phyloP scores from a whole-genome alignment of 306 rosid species.

The Hippophae rhamnoides region DNA sequence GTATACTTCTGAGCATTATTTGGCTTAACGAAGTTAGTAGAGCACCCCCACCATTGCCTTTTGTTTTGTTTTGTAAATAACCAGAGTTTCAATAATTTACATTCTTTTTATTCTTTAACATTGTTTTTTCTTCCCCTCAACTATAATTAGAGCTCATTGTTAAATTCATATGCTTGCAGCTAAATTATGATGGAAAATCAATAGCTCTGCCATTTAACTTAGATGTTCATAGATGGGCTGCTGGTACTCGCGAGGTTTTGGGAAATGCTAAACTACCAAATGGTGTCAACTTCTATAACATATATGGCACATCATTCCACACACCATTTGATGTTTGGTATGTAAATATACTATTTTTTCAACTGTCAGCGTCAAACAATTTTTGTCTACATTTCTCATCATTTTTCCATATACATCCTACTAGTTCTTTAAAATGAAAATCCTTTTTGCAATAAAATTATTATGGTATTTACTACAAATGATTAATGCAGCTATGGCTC shows the following conservation, averaged over 20 bases:
- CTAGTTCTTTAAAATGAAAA: not conserved
- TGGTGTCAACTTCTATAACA: constrained; percentile 69
- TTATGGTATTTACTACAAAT: not conserved
- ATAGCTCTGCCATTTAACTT: constrained; percentile 69
- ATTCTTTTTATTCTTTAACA: not conserved
- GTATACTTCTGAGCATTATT: constrained; percentile 21
- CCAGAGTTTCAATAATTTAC: not conserved
- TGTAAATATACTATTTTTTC: constrained; percentile 23
- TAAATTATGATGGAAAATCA: constrained; percentile 50
- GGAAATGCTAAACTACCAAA: constrained; percentile 59
- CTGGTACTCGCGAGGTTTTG: constrained; percentile 53
- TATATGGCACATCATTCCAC: constrained; percentile 67
- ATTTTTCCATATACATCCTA: not conserved
- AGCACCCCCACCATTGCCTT: not conserved
- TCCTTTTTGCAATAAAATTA: constrained; percentile 12
- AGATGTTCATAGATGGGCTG: constrained; percentile 59
- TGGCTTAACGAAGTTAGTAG: not conserved
- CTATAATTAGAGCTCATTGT: constrained; percentile 17
- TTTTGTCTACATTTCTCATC: not conserved
- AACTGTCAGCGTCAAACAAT: not conserved
- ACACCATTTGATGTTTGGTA: constrained; percentile 92
- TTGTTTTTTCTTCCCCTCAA: not conserved
- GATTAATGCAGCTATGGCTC: constrained; percentile 72
- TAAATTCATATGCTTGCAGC: constrained; percentile 37
- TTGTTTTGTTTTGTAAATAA: not conserved